Percentiles rank a stretch among this genome's conserved stretches.
Evolutionary conservation across 495 filamentous ascomycete species (phyloP).

Genomic region (Neurospora sp.): DNA sequence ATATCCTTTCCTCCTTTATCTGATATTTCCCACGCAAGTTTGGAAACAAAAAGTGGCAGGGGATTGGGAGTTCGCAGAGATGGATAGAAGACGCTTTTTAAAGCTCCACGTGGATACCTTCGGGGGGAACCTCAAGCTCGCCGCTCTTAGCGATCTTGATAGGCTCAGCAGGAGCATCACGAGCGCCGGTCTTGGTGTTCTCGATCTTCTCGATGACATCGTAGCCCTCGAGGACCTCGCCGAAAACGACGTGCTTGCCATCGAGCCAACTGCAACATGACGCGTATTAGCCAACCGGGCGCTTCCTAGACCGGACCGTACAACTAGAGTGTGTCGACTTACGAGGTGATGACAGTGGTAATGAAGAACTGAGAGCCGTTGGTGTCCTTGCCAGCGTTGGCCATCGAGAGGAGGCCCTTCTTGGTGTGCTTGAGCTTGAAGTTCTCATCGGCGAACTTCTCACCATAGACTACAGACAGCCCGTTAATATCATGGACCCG

Average conservation of each 20-base stretch:
- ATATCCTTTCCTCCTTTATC: constrained; percentile 6
- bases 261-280: constrained; percentile 63
- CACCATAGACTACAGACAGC: constrained; percentile 61
- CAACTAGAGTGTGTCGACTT: constrained; percentile 23
- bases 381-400: constrained; percentile 94
- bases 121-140: constrained; percentile 74
- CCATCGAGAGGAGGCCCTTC: constrained; percentile 68
- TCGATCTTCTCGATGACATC: constrained; percentile 86
- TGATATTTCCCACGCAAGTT: background rate
- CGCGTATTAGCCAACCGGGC: constrained; percentile 18
- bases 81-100: constrained; percentile 38
- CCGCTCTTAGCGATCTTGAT: constrained; percentile 94
- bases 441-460: constrained; percentile 96
- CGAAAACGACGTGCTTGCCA: constrained; percentile 83
- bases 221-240: constrained; percentile 84
- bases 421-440: constrained; percentile 90
- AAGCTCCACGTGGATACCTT: constrained; percentile 98
- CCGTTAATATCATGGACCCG: constrained; percentile 1
- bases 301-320: background rate
- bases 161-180: constrained; percentile 60
- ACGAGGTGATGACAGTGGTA: constrained; percentile 75
- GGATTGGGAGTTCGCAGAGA: background rate
- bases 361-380: constrained; percentile 99
- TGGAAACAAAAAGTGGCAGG: background rate
- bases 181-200: constrained; percentile 55